Conservation (phyloP, 139 green algal genomes). For the Marvania coccoides region DNA sequence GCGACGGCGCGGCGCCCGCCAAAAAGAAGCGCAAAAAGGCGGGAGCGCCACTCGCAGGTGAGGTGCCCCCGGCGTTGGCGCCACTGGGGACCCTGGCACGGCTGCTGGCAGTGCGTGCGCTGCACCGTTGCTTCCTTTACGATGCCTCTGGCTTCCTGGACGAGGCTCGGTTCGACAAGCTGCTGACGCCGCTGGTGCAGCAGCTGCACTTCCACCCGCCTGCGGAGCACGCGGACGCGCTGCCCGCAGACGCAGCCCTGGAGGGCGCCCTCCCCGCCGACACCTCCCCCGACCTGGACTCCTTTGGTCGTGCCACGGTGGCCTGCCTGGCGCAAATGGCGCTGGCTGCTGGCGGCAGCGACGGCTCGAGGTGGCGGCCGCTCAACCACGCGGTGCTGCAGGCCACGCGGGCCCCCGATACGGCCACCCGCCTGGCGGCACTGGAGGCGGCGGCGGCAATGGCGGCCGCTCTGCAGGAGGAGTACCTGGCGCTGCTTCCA, state of each 20-base stretch:
- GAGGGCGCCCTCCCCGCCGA: not conserved
- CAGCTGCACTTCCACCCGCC: slow-evolving; percentile 30
- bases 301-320: slow-evolving; percentile 16
- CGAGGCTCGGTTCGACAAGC: slow-evolving; percentile 43
- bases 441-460: slow-evolving; percentile 26
- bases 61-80: slow-evolving; percentile 7
- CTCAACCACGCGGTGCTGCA: slow-evolving; percentile 65
- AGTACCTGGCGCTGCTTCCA: slow-evolving; percentile 72
- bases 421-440: slow-evolving; percentile 15
- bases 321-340: slow-evolving; percentile 66
- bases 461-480: slow-evolving; percentile 63
- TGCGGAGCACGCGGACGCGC: not conserved
- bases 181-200: slow-evolving; percentile 56
- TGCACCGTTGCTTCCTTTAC: slow-evolving; percentile 80
- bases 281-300: slow-evolving; percentile 5
- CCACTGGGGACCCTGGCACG: slow-evolving; percentile 14
- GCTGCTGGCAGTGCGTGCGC: slow-evolving; percentile 48
- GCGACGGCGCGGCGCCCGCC: not conserved
- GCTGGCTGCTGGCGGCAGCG: slow-evolving; percentile 46
- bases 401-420: slow-evolving; percentile 24
- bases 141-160: slow-evolving; percentile 63
- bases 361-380: slow-evolving; percentile 73
- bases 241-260: not conserved
- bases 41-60: not conserved
- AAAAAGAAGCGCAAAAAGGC: not conserved